Base-by-base conservation (phyloP, 345 rosid species). In the Acer campestre region DNA sequence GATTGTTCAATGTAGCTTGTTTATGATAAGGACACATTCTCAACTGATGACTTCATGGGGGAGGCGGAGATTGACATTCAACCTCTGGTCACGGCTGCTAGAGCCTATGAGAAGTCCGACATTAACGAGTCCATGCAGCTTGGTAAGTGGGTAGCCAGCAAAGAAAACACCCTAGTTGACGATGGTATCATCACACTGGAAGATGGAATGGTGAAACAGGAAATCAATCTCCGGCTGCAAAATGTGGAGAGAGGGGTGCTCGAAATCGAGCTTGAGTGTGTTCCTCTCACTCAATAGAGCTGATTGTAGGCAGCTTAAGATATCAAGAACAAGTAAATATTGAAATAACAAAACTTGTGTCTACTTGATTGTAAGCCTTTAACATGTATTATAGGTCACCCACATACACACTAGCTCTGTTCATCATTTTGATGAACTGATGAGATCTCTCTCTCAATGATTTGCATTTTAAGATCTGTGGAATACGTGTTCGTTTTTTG, bases 61-160 rank as follows among this genome's bases (percentile, higher is more conserved):
- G 98, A 93, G 71, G 95, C 98, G 0, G 98, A 96, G 86, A 92
- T 96, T n/a, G 98, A 96, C 86, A 96, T 94, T 75, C 97, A 96
- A 80, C 94, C 98, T 8, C 86, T 96, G 71, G 86, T 96, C 27
- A 46, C 85, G 64, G 94, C 95, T n/a, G 98, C 99, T 22, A 89
- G 84, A 87, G 97, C 95, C 29, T 84, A 81, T 27, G 97, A 96
- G 86, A 78, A 67, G 7, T 91, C 92, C 13, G 78, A 84, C 44
- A 82, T 88, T 53, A 55, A 53, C 0, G 95, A 90, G 74, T 71
- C 98, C 3, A 89, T 83, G 84, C 93, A 88, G 81, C 91, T 95
- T 1, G 95, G 98, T 68, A 91, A 89, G 80, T 89, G 88, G 93
- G 84, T 88, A 3, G 93, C 98, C 13, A 84, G 88, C 86, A 87